phyloP scores from a whole-genome alignment of 306 rosid genomes.

The Cicer bijugum region DNA sequence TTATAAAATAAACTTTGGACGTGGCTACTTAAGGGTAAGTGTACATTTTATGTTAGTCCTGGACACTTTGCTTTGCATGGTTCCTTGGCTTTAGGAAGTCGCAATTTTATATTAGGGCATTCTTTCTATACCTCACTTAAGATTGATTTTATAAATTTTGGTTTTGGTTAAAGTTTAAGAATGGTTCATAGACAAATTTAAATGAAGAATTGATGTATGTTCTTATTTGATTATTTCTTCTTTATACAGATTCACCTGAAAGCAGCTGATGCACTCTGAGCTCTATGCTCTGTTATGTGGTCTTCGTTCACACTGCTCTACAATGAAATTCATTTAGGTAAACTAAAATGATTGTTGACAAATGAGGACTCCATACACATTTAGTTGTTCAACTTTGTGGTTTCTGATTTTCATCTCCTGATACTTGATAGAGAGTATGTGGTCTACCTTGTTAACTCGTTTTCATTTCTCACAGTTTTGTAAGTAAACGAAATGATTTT shows the following conservation, averaged over 20 bases:
- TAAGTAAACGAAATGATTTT: constrained; percentile 26
- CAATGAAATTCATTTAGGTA: constrained; percentile 23
- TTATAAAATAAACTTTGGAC: not conserved
- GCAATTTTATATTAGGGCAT: not conserved
- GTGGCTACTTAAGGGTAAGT: constrained; percentile 11
- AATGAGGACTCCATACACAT: constrained; percentile 22
- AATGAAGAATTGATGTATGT: constrained; percentile 13
- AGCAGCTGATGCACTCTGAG: constrained; percentile 40
- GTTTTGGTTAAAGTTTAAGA: constrained; percentile 18
- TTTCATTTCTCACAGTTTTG: constrained; percentile 12
- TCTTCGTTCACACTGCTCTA: constrained; percentile 34
- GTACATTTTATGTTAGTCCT: not conserved
- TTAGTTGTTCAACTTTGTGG: constrained; percentile 6
- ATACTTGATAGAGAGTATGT: constrained; percentile 12
- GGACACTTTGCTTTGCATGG: constrained; percentile 10
- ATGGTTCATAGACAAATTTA: not conserved
- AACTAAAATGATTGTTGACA: constrained; percentile 16
- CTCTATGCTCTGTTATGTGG: not conserved
- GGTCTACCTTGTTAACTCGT: not conserved
- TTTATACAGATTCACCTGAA: constrained; percentile 37
- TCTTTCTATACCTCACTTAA: constrained; percentile 8
- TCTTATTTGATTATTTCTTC: constrained; percentile 23
- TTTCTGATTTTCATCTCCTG: constrained; percentile 15
- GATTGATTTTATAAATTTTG: not conserved
- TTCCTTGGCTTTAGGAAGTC: constrained; percentile 17